These are phyloP conservation scores for Spatholobus suberectus DNA, from an alignment of 306 rosid genomes.

Conservation along the genomic window DNA sequence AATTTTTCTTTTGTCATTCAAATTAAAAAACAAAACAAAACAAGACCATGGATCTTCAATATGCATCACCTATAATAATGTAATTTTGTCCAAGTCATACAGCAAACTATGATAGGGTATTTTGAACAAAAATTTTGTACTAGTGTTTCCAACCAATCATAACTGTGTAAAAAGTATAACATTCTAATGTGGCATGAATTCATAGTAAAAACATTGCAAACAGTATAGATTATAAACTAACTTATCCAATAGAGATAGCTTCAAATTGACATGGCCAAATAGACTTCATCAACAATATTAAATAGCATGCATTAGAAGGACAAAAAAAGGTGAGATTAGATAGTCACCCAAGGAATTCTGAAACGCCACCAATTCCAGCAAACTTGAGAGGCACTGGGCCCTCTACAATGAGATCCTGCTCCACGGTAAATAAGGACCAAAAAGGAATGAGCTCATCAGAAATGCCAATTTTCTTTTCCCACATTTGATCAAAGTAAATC, in stretches of 20 bases:
- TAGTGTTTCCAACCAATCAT: slow-evolving; percentile 3
- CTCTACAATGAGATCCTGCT: slow-evolving; percentile 88
- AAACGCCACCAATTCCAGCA: slow-evolving; percentile 92
- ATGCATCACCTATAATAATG: background rate
- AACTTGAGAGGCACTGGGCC: slow-evolving; percentile 84
- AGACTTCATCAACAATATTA: slow-evolving; percentile 19
- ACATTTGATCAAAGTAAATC: slow-evolving; percentile 29
- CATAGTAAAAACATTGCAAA: background rate
- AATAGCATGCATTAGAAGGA: slow-evolving; percentile 26
- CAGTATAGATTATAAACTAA: background rate
- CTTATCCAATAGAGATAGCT: slow-evolving; percentile 5
- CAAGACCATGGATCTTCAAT: background rate
- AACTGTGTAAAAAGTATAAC: slow-evolving; percentile 1
- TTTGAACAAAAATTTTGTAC: slow-evolving; percentile 19
- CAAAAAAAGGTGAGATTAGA: slow-evolving; percentile 23
- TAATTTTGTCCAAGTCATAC: background rate
- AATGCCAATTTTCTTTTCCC: slow-evolving; percentile 23
- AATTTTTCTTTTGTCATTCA: background rate
- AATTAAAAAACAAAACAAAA: background rate
- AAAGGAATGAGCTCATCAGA: slow-evolving; percentile 32
- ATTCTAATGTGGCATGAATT: background rate
- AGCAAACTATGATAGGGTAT: background rate
- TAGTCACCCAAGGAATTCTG: slow-evolving; percentile 88
- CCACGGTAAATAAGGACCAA: slow-evolving; percentile 33
- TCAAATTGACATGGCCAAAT: background rate